A percentile compares a stretch with the other conserved stretches of the same genome.
Evolutionary conservation across 2,329 filamentous ascomycete species (phyloP).

Genomic region (Colletotrichum eleusines): DNA sequence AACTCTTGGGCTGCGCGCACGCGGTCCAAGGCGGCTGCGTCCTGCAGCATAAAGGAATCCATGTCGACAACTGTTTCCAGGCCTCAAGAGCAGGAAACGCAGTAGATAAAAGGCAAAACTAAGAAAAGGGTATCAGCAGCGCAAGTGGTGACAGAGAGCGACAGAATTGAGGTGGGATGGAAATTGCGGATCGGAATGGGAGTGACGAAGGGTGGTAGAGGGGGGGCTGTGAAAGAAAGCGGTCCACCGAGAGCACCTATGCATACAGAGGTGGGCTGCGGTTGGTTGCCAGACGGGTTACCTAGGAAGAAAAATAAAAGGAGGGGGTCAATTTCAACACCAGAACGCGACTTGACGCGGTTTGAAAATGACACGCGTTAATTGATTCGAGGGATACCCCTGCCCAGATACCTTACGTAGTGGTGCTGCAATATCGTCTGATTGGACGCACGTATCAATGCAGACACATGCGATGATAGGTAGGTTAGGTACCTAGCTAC

Average conservation of each 20-base stretch:
- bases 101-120: neutral
- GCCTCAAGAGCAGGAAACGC: neutral
- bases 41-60: conserved; percentile 81
- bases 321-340: conserved; percentile 10
- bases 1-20: conserved; percentile 92
- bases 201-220: neutral
- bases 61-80: conserved; percentile 57
- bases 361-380: conserved; percentile 5
- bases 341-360: conserved; percentile 21
- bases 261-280: neutral
- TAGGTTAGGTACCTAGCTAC: neutral
- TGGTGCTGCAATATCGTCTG: too few relatives aligned
- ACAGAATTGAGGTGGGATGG: conserved; percentile 15
- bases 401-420: too few relatives aligned
- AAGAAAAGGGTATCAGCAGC: conserved; percentile 11
- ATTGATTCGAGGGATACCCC: neutral
- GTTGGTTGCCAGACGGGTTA: neutral
- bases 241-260: conserved; percentile 1
- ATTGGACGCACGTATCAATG: too few relatives aligned
- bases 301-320: conserved; percentile 8
- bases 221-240: too few relatives aligned
- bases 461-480: too few relatives aligned
- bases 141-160: neutral
- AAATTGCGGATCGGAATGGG: neutral
- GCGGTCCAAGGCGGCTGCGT: conserved; percentile 86